Base-by-base conservation (phyloP, 2,329 filamentous ascomycete species). In the Fusarium sororula region DNA sequence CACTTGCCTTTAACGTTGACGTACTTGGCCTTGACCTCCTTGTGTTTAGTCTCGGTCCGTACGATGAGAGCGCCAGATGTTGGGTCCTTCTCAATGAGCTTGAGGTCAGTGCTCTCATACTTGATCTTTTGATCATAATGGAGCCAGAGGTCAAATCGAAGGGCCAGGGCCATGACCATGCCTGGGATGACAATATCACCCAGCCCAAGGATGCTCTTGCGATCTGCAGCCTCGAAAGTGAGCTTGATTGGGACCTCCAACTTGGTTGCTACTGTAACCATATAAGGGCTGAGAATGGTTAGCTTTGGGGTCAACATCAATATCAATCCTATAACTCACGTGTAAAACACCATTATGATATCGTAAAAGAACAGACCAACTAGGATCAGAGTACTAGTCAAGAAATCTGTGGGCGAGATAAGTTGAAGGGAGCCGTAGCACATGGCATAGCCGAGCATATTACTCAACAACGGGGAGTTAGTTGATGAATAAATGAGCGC, bases 131-230 rank as follows among this genome's bases (percentile, higher is more conserved):
- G 87, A 41, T 92, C 86, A 80, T 98, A 98, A 84, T 93, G 91
- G 61, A 94, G 87, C 84, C 94, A 96, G 13, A 98, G 87, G 80
- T 99, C 96, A 77, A 97, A 98, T n/a, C 96, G 91, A 30, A 99
- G 86, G 5, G 95, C 94, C 47, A 98, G 88, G 4, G 90, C 94
- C 71, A 98, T 92, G 83, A 98, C 92, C 79, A 98, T 94, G 14
- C 96, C 96, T 0, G 96, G 96, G 7, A 99, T 87, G 4, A 98
- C 93, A 66, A 99, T 93, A 79, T 99, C 96, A n/a, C 96, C 96
- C 0, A 98, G 87, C 0, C 96, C 96, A 13, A 99, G 90, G 89
- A 98, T 97, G 60, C 94, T 90, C 35, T 86, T 84, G 30, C 92
- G 91, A n/a, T 89, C 88, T 4, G 93, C 91, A 5, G 86, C 84